These are phyloP conservation scores for Claviceps paspali DNA, from an alignment of 2,329 filamentous ascomycete genomes.

Conservation along the genomic window DNA sequence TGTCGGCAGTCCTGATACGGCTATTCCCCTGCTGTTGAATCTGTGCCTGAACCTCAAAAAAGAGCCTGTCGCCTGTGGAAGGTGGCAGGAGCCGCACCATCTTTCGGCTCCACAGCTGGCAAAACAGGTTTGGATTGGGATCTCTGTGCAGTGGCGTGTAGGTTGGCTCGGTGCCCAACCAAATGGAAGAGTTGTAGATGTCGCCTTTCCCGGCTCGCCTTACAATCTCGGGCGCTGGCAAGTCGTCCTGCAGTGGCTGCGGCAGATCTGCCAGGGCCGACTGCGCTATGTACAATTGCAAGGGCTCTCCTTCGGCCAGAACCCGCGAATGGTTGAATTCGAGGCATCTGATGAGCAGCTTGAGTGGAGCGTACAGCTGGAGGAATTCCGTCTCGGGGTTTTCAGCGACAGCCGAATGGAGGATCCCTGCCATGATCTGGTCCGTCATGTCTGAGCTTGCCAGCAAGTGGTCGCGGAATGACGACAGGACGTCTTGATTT, in stretches of 20 bases:
- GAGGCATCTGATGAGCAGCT: slow-evolving; percentile 45
- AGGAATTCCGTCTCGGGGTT: slow-evolving; percentile 26
- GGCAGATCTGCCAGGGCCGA: slow-evolving; percentile 59
- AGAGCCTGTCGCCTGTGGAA: slow-evolving; percentile 45
- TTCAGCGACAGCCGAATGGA: slow-evolving; percentile 14
- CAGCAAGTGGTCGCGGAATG: slow-evolving; percentile 16
- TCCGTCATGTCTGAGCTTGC: slow-evolving; percentile 14
- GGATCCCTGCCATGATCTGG: slow-evolving; percentile 16
- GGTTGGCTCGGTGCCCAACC: slow-evolving; percentile 76
- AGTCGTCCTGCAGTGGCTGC: slow-evolving; percentile 39
- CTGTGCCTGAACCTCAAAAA: slow-evolving; percentile 31
- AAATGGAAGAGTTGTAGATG: slow-evolving; percentile 74
- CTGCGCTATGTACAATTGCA: slow-evolving; percentile 74
- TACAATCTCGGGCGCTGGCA: slow-evolving; percentile 54
- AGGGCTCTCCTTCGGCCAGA: slow-evolving; percentile 9
- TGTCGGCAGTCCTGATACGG: slow-evolving; percentile 60
- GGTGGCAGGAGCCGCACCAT: slow-evolving; percentile 57
- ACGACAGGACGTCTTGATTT: slow-evolving; percentile 7
- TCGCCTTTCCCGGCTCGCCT: slow-evolving; percentile 54
- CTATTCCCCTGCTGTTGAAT: slow-evolving; percentile 25
- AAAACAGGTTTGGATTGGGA: slow-evolving; percentile 86
- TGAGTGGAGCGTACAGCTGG: slow-evolving; percentile 45
- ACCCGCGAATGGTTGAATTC: slow-evolving; percentile 26
- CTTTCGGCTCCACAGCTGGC: slow-evolving; percentile 65
- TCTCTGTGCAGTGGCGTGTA: slow-evolving; percentile 86